A percentile compares a stretch with the other conserved stretches of the same genome.
phyloP scores from a whole-genome alignment of 257 asterid genomes.

The Ilex asprella region DNA sequence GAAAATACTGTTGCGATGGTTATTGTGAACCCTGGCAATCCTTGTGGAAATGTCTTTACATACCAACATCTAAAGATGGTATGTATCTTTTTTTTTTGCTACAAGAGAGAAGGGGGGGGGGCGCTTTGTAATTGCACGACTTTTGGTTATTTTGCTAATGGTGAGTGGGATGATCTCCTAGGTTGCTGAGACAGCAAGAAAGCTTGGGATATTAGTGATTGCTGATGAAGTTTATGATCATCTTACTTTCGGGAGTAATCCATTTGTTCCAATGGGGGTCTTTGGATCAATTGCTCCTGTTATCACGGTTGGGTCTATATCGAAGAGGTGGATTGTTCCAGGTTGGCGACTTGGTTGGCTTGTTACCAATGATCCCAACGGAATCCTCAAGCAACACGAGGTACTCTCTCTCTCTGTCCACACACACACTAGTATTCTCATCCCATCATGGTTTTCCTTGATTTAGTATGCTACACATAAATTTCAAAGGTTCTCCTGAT shows the following conservation, averaged over 20 bases:
- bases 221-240: not conserved
- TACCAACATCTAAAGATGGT: not conserved
- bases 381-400: not conserved
- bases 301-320: not conserved
- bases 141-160: not conserved
- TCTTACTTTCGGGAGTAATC: not conserved
- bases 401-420: not conserved
- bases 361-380: not conserved
- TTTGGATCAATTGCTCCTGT: not conserved
- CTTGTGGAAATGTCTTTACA: not conserved
- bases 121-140: not conserved
- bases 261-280: not conserved
- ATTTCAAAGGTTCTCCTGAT: too few relatives aligned
- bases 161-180: not conserved
- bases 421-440: not conserved
- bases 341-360: not conserved
- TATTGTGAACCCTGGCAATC: not conserved
- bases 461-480: too few relatives aligned
- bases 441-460: too few relatives aligned
- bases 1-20: not conserved
- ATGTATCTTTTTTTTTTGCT: not conserved
- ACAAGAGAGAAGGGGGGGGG: rapidly evolving
- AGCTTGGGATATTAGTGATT: not conserved
- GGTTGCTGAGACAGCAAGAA: not conserved
- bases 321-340: not conserved